Evolutionary conservation across 2,329 filamentous ascomycete genomes (phyloP), one percentile per base, ranked within the genome.

Genomic region (Xylaria sp.): DNA sequence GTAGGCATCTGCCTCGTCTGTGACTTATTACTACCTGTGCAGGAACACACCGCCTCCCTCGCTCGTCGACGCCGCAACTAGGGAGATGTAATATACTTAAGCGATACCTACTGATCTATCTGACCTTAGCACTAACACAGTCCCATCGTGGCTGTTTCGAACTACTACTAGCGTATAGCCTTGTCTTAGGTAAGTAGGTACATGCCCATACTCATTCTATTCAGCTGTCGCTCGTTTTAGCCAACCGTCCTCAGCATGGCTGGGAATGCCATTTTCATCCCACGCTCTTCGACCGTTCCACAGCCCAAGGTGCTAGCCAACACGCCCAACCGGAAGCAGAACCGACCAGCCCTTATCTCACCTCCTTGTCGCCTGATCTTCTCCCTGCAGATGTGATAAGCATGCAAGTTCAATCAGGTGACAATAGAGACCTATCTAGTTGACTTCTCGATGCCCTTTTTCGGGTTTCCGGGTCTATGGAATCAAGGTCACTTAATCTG

Each of bases 281-380:
- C 62, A 46, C 62, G 58, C 45, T 43, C 33, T 43, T 45, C 52
- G 47, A 15, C 23, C 42, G 61, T 61, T 60, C 57, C 57, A 52
- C 52, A 57, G 51, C 52, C n/a, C 61, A 46, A 64, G 61, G 57
- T 64, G 46, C 51, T 37, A 35, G 25, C 37, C 21, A 17, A 17
- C 15, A 57, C 43, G 31, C n/a, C 63, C 63, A 65, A 65, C 63
- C 63, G 63, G 63, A 65, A 65, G 47, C 55, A 31, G 49, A 50
- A 60, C 63, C 63, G 63, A 65, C 60, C 56, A 56, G 60, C 51
- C 61, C 60, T 63, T 60, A 63, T 60, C 63, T 60, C 21, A 51
- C 51, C 56, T 54, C 60, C 63, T 63, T 57, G 63, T 58, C 63
- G 63, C 52, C 63, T 47, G 63, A 63, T 65, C 63, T 46, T 52